Evolutionary conservation across 768 basidiomycete genomes (phyloP), one percentile per base, ranked within the genome.

Genomic region (Amanita rubescens): DNA sequence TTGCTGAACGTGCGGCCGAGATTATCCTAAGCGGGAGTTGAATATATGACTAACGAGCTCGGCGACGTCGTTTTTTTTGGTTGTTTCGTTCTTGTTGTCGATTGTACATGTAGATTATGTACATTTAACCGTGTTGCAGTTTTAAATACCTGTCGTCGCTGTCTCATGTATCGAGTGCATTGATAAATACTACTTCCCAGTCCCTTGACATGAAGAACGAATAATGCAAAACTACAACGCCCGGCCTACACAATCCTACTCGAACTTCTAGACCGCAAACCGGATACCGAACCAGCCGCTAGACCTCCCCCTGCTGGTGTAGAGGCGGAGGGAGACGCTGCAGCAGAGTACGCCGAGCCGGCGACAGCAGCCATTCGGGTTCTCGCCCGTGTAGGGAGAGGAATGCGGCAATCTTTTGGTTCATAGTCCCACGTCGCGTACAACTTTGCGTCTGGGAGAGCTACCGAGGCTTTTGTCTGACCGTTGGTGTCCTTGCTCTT

Each of bases 361-460:
- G 63, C 65, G n/a, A 66, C 54, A 51, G 67, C 71, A 7, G 69
- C 70, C 54, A 70, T 63, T 39, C 74, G 65, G 25, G 54, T 59
- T 44, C 73, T 64, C 30, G 57, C 56, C 11, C 69, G 64, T 3
- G 57, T 53, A 39, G 56, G 58, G 19, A 77, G 59, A 3, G 72
- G 71, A 2, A 67, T 62, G 43, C 65, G 68, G 59, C 70, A 79
- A 59, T 78, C 76, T 60, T 80, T 80, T 7, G 64, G 54, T 49
- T 81, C 78, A 49, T 73, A 76, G 49, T 82, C 79, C 80, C 80
- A 82, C 14, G 80, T 80, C 22, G 77, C 77, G 53, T 65, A 79
- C 33, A 82, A 58, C 33, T 71, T 67, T n/a, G 79, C 79, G 55
- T 82, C 79, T 9, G 77, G 75, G 30, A 82, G 64, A 5, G 67